Base-by-base conservation (phyloP, 2,329 filamentous ascomycete genomes). In the Colletotrichum brevisporum region DNA sequence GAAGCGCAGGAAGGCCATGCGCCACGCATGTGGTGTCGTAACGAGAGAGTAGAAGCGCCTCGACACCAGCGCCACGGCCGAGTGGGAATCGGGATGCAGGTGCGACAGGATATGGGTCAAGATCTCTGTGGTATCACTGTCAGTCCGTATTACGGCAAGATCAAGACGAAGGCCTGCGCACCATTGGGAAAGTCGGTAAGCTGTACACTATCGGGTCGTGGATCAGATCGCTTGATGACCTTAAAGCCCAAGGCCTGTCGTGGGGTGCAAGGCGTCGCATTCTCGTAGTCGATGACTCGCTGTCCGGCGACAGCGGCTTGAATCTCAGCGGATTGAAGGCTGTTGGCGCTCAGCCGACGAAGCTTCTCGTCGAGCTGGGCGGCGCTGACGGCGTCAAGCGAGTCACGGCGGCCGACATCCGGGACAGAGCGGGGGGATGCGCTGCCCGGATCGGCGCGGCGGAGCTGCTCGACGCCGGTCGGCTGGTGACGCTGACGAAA, bases 1-100 rank as follows among this genome's bases (percentile, higher is more conserved):
- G 81, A 91, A 95, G 71, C 95, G 94, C 74, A 94, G 88, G 77
- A 98, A 98, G 6, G 95, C 95, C 77, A 94, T 93, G 71, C 94
- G 90, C 95, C 95, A 98, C 8, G 94, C 94, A 81, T 98, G 94
- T 16, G 95, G 94, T 1, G 93, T 95, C 5, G 94, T 97, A 64
- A 98, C 92, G 48, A 98, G 85, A 60, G 88, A 86, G 79, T 97
- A 93, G 77, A 98, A 97, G 63, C 93, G 92, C 75, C 91, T 93
- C 41, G 94, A 98, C 36, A 98, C 94, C 58, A 97, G 87, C 18
- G 94, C 92, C 12, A 97, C 91, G 10, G 92, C 89, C 18, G 92
- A 90, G 74, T 98, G 89, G 26, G 95, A 94, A 71, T 93, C 89
- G 10, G 95, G 94, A 59, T 95, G 92, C 60, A 99, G 85, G 82